Base-by-base conservation (phyloP, 2,329 filamentous ascomycete genomes). In the Fonsecaea monophora region DNA sequence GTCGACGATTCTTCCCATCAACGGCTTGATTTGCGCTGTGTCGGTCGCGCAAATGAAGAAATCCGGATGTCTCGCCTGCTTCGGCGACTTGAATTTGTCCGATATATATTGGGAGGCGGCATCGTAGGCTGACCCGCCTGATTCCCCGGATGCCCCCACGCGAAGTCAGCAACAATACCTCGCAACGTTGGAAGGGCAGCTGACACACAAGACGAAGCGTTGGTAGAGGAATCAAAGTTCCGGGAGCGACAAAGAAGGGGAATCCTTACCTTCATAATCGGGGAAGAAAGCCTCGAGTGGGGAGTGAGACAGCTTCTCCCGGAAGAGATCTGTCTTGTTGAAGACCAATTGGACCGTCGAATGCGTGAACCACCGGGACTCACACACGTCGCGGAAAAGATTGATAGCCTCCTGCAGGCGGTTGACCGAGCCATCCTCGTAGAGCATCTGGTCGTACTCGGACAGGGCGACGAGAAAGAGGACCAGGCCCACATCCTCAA, bases 41-140 rank as follows among this genome's bases (percentile, higher is more conserved):
- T 98, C 95, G 56, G 95, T 99, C 69, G 95, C 95, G 80, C 95
- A 98, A 60, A 95, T 98, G 86, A 99, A 99, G 80, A 98, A 98
- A 81, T 99, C 95, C 86, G 98, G 98, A 64, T 93, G 96, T 84
- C 98, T 94, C 79, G 97, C 94, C 82, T 98, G 95, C 84, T 98
- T 98, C 78, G 98, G 84, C 78, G 92, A 95, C 75, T 98, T 95
- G 81, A 99, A 99, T 78, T 94, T 89, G 86, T 98, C 98, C 69
- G 98, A 87, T 76, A 99, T 98, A 83, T 99, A 99, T 81, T 98
- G 94, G 83, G 95, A 98, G 40, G 95, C 95, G 59, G 92, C 91
- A 48, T 91, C 89, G 77, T 99, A 99, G 81, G 99, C 94, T 74
- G 96, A 91, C 74, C 95, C 95, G 73, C 94, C 92, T 83, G 21